Base-by-base conservation (phyloP, 345 rosid species). In the Camelina hispida region DNA sequence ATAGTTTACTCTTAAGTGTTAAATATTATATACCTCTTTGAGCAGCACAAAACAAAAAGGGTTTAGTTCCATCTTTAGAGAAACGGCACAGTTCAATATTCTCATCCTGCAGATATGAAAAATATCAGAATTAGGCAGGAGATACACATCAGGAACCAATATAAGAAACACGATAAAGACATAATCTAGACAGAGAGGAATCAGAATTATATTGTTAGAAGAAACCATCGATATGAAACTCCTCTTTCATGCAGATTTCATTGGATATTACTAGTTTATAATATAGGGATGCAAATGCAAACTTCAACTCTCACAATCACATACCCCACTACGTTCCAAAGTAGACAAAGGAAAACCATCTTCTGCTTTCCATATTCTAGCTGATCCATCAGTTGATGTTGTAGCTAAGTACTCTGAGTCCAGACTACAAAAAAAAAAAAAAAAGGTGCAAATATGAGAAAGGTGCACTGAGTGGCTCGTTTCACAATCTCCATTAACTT, bases 1-100 rank as follows among this genome's bases (percentile, higher is more conserved):
- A 64, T 38, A 18, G 16, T 77, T 15, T 40, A 56, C 50, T 20
- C 15, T 2, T 1, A 32, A 46, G 50, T 54, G 50, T 10, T 16
- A 35, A 32, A 68, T 7, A 66, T 59, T 22, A 18, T 34, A 7
- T 72, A 91, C 97, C 97, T 82, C 72, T 88, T 35, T 87, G 92
- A 66, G 91, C 88, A 47, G 91, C 83, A 81, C 93, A 90, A 75
- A 94, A 94, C 59, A 91, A 71, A 82, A 94, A 90, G 46, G 97
- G 98, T 72, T 91, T 94, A 55, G 91, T 91, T 38, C 97, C 97
- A 78, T 94, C 99, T 86, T 84, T 90, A 35, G 97, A 91, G 75
- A 91, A 90, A 14, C 93, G 87, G 67, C 97, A 91, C 46, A 91
- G 78, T 75, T 91, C 97, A 66, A 94, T 81, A 18, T 71, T 90